A percentile compares a stretch with the other conserved stretches of the same genome.
Conservation (phyloP, 2,329 filamentous ascomycete genomes). For the Arachnomyces sp. region DNA sequence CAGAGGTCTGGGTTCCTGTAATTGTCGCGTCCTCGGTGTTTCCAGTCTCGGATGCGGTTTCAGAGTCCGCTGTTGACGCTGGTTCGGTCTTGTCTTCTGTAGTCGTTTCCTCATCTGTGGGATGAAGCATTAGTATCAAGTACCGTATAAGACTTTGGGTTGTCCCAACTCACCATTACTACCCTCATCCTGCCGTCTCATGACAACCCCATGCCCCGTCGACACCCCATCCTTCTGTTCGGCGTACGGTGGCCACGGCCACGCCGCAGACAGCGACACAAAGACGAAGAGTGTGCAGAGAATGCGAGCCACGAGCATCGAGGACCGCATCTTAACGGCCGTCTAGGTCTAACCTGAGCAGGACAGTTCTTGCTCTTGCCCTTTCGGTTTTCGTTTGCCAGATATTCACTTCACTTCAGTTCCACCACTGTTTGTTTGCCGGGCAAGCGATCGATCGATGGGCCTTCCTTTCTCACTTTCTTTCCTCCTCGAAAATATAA, state of each 20-base stretch:
- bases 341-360: neutral
- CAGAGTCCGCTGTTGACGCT: slow-evolving; percentile 11
- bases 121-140: no score
- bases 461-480: no score
- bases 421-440: no score
- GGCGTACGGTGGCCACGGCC: slow-evolving; percentile 17
- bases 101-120: slow-evolving; percentile 15
- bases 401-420: no score
- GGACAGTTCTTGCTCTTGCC: no score
- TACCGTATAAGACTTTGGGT: no score
- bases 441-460: no score
- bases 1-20: slow-evolving; percentile 11
- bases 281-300: slow-evolving; percentile 27
- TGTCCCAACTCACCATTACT: slow-evolving; percentile 14
- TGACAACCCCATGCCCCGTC: slow-evolving; percentile 12
- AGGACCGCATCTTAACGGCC: slow-evolving; percentile 24
- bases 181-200: slow-evolving; percentile 19
- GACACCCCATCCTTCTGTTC: slow-evolving; percentile 9
- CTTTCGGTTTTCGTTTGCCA: no score
- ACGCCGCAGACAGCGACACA: slow-evolving; percentile 23
- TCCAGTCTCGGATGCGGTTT: slow-evolving; percentile 12
- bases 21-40: slow-evolving; percentile 10
- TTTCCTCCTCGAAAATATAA: no score
- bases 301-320: slow-evolving; percentile 19
- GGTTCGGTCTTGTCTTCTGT: slow-evolving; percentile 5